A percentile compares a stretch with the other conserved stretches of the same genome.
These are phyloP conservation scores for Metschnikowia henanensis DNA, from an alignment of 805 yeast genomes.

Conservation along the genomic window DNA sequence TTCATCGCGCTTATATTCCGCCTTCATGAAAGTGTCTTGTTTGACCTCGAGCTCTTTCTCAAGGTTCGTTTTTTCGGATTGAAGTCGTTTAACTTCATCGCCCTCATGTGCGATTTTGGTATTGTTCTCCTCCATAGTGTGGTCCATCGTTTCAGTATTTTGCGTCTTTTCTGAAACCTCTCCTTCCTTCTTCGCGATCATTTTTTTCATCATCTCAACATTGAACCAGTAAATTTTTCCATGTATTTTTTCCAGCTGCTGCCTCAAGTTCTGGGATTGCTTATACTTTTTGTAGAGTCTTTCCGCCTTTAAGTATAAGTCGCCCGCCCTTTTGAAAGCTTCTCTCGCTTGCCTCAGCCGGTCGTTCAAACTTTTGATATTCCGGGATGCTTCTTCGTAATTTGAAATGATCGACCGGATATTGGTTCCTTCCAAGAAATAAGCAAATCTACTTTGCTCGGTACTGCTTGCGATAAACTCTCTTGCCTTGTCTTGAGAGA, in stretches of 20 bases:
- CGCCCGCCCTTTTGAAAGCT: conserved; percentile 25
- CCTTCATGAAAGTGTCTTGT: conserved; percentile 1
- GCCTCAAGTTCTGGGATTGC: conserved; percentile 34
- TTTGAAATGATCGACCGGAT: conserved; percentile 64
- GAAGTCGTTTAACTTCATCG: background rate
- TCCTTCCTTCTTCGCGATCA: conserved; percentile 21
- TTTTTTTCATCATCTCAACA: conserved; percentile 30
- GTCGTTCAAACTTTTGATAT: conserved; percentile 30
- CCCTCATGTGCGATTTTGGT: background rate
- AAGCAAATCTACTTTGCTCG: conserved; percentile 67
- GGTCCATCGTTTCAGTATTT: conserved; percentile 19
- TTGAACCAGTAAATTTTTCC: conserved; percentile 46
- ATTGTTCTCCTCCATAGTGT: conserved; percentile 21
- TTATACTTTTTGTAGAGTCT: conserved; percentile 33
- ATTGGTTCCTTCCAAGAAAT: conserved; percentile 79
- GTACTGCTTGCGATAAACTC: conserved; percentile 80
- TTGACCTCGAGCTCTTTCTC: conserved; percentile 3
- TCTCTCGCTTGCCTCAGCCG: conserved; percentile 27
- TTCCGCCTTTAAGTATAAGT: conserved; percentile 30
- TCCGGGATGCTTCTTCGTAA: conserved; percentile 34
- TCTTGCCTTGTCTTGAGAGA: conserved; percentile 93
- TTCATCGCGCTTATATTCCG: conserved; percentile 10
- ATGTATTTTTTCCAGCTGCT: conserved; percentile 31
- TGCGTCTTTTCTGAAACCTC: conserved; percentile 14
- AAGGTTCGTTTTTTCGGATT: background rate